Base-by-base conservation (phyloP, 2,329 filamentous ascomycete genomes). In the Chrysosporium queenslandicum region DNA sequence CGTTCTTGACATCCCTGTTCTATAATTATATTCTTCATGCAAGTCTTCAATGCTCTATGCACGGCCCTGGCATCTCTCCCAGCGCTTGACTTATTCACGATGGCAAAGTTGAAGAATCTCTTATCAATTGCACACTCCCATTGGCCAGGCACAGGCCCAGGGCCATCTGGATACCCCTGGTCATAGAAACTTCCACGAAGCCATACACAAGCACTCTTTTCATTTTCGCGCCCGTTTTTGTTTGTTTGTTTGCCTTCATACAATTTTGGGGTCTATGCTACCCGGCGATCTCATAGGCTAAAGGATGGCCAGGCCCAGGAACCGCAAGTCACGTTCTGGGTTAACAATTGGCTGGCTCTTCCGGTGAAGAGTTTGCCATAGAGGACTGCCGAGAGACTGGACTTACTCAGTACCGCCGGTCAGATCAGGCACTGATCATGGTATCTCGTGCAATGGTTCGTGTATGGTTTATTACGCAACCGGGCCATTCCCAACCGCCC, bases 21-120 rank as follows among this genome's bases (percentile, higher is more conserved):
- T 47, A 32, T 40, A 40, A 52, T 40, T 32, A 18, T 16, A 27
- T 32, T 52, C 50, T 46, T 52, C 50, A 52, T 18, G 41, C 27
- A 43, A 45, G 20, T 25, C 16, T 37, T 20, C n/a, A 8, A 40
- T 40, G 27, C 41, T 29, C 27, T 27, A 34, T n/a, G 40, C 32
- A 30, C 25, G 23, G 18, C 42, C 50, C 40, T 50, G 39, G 34
- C 40, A 20, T 16, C 27, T 34, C 20, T 37, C 9, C 12, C 16
- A 32, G 45, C 45, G 45, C 45, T 47, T 47, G 37, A 36, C 4
- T n/a, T 37, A 16, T 47, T 25, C 30, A n/a, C 12, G 20, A 23
- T 47, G 30, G 29, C 32, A 47, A 12, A 30, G 34, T n/a, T 47
- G 27, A 16, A 36, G 14, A 29, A 16, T 43, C 40, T 29, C 23